Evolutionary conservation across 345 rosid species (phyloP).

Genomic region (Gynandropsis gynandra): DNA sequence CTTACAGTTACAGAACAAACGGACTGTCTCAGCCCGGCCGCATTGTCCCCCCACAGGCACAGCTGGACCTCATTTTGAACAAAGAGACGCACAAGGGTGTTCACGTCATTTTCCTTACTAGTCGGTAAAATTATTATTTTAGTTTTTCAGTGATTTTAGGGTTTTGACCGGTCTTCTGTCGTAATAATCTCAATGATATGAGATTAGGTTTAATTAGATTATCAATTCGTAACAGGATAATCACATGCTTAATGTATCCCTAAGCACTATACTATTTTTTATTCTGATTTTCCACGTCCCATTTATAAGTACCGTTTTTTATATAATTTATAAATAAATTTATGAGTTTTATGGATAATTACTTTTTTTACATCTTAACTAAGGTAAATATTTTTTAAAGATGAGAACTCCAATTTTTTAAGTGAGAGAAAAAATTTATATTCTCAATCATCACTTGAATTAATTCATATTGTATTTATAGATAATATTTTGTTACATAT

Average conservation of each 20-base stretch:
- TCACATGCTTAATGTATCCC: conserved; percentile 18
- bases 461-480: too few relatives aligned
- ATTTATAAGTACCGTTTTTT: background rate
- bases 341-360: too few relatives aligned
- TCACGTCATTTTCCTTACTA: background rate
- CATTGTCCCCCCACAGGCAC: conserved; percentile 26
- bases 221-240: background rate
- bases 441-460: too few relatives aligned
- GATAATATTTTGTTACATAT: too few relatives aligned
- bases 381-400: too few relatives aligned
- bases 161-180: conserved; percentile 19
- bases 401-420: too few relatives aligned
- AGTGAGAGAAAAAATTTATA: too few relatives aligned
- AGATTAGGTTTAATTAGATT: background rate
- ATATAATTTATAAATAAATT: too few relatives aligned
- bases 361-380: too few relatives aligned
- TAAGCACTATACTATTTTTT: background rate
- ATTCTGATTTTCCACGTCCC: conserved; percentile 11
- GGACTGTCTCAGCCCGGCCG: conserved; percentile 19
- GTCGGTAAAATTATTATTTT: conserved; percentile 3
- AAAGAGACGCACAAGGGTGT: conserved; percentile 1
- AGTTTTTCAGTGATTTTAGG: too few relatives aligned
- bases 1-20: conserved; percentile 14
- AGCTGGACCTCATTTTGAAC: conserved; percentile 21
- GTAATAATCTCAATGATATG: conserved; percentile 6